Evolutionary conservation across 2,329 filamentous ascomycete species (phyloP).

Genomic region (Pyricularia sp.): DNA sequence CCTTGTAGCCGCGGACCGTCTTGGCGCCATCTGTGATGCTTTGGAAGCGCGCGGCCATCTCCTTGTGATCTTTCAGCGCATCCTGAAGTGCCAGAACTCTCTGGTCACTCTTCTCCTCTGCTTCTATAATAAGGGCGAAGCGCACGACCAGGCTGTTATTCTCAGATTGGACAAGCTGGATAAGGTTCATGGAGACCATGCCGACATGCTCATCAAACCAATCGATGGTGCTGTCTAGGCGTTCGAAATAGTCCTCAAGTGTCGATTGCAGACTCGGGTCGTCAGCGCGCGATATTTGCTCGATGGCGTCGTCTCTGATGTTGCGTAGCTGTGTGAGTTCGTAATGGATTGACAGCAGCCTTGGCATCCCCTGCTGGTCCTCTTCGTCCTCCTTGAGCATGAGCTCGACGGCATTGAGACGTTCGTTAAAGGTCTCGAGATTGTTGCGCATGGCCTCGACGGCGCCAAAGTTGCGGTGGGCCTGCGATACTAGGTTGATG

Average conservation of each 20-base stretch:
- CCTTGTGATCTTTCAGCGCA: conserved; percentile 88
- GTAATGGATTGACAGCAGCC: conserved; percentile 80
- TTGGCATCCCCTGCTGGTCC: conserved; percentile 81
- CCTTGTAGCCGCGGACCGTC: conserved; percentile 87
- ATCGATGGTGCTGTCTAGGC: conserved; percentile 75
- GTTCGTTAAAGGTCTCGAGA: conserved; percentile 73
- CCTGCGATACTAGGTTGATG: conserved; percentile 83
- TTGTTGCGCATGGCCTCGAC: conserved; percentile 89
- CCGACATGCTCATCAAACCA: conserved; percentile 96
- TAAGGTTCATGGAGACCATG: conserved; percentile 76
- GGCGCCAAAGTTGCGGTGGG: conserved; percentile 90
- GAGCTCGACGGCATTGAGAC: conserved; percentile 60
- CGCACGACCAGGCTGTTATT: conserved; percentile 85
- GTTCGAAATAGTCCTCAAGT: conserved; percentile 77
- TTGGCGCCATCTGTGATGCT: conserved; percentile 90
- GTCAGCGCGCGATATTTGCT: conserved; percentile 73
- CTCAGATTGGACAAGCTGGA: conserved; percentile 72
- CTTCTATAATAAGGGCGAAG: conserved; percentile 82
- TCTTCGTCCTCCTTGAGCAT: conserved; percentile 75
- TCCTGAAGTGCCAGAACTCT: conserved; percentile 85
- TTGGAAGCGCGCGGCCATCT: conserved; percentile 85
- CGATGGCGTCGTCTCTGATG: conserved; percentile 90
- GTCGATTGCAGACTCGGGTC: conserved; percentile 67
- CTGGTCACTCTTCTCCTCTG: conserved; percentile 92
- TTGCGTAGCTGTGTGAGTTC: conserved; percentile 84